These are phyloP conservation scores for Cicer pinnatifidum DNA, from an alignment of 306 rosid species.

Conservation along the genomic window DNA sequence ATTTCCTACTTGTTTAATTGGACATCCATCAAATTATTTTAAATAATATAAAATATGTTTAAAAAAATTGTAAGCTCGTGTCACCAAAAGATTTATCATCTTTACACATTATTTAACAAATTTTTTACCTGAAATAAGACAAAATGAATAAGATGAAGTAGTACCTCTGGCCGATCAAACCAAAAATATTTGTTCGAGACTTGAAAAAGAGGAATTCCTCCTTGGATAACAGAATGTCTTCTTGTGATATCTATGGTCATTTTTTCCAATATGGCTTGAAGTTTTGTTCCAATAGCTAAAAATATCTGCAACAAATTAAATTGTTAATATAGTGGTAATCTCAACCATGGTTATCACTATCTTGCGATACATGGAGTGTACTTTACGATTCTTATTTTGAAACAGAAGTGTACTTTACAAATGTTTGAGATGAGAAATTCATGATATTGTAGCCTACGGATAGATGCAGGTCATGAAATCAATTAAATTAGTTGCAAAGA, in stretches of 20 bases:
- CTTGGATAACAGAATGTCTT: conserved; percentile 89
- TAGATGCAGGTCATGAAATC: too few relatives aligned
- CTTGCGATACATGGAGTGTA: too few relatives aligned
- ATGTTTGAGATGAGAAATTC: too few relatives aligned
- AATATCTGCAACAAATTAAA: too few relatives aligned
- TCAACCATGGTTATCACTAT: too few relatives aligned
- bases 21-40: conserved; percentile 14
- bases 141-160: conserved; percentile 93
- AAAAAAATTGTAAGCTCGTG: background rate
- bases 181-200: conserved; percentile 87
- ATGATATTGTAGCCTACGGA: too few relatives aligned
- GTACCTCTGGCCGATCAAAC: conserved; percentile 83
- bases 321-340: too few relatives aligned
- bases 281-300: conserved; percentile 49
- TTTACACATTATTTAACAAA: background rate
- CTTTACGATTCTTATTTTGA: too few relatives aligned
- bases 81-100: background rate
- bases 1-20: background rate
- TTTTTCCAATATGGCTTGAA: conserved; percentile 75
- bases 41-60: background rate
- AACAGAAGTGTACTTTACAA: too few relatives aligned
- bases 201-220: conserved; percentile 86
- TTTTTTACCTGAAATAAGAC: conserved; percentile 88
- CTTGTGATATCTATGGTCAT: conserved; percentile 92
- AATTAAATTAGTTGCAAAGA: too few relatives aligned